Percentiles rank a stretch among this genome's conserved stretches.
Conservation (phyloP, 208 protist genomes). For the Leishmania gerbilli region DNA sequence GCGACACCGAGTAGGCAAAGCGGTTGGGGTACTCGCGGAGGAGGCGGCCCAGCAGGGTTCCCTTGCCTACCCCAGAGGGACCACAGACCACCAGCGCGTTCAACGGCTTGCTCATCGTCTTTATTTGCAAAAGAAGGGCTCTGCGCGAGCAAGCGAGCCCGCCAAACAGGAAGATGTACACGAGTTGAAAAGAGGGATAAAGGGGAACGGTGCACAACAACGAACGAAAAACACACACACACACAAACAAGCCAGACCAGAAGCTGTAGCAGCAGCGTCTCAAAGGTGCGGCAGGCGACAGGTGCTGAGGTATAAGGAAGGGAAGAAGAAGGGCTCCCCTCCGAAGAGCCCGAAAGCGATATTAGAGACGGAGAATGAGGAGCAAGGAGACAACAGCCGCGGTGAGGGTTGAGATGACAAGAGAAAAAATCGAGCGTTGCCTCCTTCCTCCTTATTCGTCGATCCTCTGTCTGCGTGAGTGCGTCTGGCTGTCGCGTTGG, state of each 20-base stretch:
- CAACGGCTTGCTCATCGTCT: slow-evolving; percentile 37
- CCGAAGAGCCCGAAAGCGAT: not conserved
- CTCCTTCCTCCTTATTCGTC: not conserved
- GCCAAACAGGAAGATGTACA: not conserved
- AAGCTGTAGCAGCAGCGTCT: not conserved
- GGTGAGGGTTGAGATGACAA: not conserved
- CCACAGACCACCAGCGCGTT: slow-evolving; percentile 91
- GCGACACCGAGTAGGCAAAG: slow-evolving; percentile 93
- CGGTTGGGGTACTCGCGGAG: slow-evolving; percentile 61
- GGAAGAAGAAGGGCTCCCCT: not conserved
- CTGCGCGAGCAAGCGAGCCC: not conserved
- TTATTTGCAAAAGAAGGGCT: not conserved
- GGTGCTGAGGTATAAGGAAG: not conserved
- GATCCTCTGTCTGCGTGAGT: not conserved
- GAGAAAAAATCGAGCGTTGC: not conserved
- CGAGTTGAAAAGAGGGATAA: not conserved
- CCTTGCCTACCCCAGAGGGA: slow-evolving; percentile 93
- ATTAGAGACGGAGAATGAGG: not conserved
- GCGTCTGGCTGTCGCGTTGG: not conserved
- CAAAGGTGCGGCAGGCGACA: not conserved
- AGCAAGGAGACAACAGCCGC: not conserved
- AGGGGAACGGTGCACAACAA: not conserved
- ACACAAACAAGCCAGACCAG: not conserved
- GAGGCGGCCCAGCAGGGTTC: slow-evolving; percentile 88
- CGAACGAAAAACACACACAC: not conserved